Percentiles rank a stretch among this genome's conserved stretches.
phyloP scores from a whole-genome alignment of 2,329 filamentous ascomycete genomes.

The Paraphaeosphaeria sporulosa region DNA sequence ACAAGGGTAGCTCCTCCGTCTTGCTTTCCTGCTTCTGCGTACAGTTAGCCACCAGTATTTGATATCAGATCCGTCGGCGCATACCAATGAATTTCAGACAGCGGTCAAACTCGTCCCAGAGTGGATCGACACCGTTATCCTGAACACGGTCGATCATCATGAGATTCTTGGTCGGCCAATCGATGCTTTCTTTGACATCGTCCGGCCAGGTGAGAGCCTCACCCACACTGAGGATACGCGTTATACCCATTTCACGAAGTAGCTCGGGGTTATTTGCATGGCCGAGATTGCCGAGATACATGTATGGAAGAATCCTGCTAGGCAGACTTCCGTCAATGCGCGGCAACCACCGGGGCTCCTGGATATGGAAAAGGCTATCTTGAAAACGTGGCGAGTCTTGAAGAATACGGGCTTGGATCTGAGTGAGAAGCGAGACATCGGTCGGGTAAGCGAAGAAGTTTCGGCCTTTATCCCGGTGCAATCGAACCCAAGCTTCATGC shows the following conservation, averaged over 20 bases:
- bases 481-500: conserved; percentile 83
- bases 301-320: conserved; percentile 86
- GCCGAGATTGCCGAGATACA: conserved; percentile 92
- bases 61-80: conserved; percentile 43
- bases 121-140: conserved; percentile 93
- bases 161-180: conserved; percentile 80
- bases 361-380: conserved; percentile 61
- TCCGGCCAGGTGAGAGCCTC: conserved; percentile 85
- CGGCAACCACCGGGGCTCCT: conserved; percentile 81
- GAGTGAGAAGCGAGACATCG: conserved; percentile 82
- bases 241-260: conserved; percentile 80
- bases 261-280: conserved; percentile 95
- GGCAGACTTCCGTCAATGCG: conserved; percentile 90
- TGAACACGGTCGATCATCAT: conserved; percentile 86
- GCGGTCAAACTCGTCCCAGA: conserved; percentile 83
- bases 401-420: conserved; percentile 78
- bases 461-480: conserved; percentile 80
- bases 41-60: conserved; percentile 18
- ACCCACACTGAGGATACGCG: conserved; percentile 88
- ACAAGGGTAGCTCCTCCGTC: conserved; percentile 87
- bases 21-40: conserved; percentile 75
- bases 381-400: conserved; percentile 68
- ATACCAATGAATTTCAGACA: conserved; percentile 93
- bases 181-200: conserved; percentile 63
- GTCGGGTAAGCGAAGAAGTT: conserved; percentile 98